A percentile compares a stretch with the other conserved stretches of the same genome.
Conservation (phyloP, 257 asterid genomes). For the Verbena officinalis region DNA sequence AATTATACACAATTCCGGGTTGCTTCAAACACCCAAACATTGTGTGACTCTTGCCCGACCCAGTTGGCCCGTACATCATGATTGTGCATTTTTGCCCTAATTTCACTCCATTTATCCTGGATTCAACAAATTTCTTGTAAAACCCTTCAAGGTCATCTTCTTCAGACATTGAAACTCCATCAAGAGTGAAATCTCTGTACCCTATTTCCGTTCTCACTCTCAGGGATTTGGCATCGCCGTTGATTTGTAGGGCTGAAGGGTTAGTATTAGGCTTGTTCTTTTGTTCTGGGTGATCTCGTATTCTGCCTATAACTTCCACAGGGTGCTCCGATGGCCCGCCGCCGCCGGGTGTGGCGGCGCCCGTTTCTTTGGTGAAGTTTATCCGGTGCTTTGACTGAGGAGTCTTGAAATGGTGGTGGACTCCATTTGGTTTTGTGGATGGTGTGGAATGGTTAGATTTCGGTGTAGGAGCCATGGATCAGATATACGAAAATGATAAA, state of each 20-base stretch:
- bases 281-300: slow-evolving; percentile 76
- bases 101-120: slow-evolving; percentile 79
- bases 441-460: slow-evolving; percentile 47
- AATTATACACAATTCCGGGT: slow-evolving; percentile 84
- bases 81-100: slow-evolving; percentile 83
- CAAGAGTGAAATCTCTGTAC: slow-evolving; percentile 78
- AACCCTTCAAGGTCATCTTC: slow-evolving; percentile 77
- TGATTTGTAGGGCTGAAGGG: slow-evolving; percentile 51
- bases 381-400: slow-evolving; percentile 72
- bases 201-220: slow-evolving; percentile 78
- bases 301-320: slow-evolving; percentile 85
- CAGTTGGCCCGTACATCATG: slow-evolving; percentile 98
- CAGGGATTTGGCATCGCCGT: slow-evolving; percentile 55
- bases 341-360: slow-evolving; percentile 30
- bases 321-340: slow-evolving; percentile 70
- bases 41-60: slow-evolving; percentile 92
- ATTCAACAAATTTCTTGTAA: slow-evolving; percentile 71
- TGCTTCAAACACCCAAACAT: slow-evolving; percentile 85
- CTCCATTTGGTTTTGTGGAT: slow-evolving; percentile 45
- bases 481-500: neutral
- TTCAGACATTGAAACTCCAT: slow-evolving; percentile 84
- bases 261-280: slow-evolving; percentile 34
- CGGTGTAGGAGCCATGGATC: slow-evolving; percentile 32
- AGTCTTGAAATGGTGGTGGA: slow-evolving; percentile 51
- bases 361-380: slow-evolving; percentile 45